Evolutionary conservation across 768 basidiomycete species (phyloP).

Genomic region (Collybia mongolica): DNA sequence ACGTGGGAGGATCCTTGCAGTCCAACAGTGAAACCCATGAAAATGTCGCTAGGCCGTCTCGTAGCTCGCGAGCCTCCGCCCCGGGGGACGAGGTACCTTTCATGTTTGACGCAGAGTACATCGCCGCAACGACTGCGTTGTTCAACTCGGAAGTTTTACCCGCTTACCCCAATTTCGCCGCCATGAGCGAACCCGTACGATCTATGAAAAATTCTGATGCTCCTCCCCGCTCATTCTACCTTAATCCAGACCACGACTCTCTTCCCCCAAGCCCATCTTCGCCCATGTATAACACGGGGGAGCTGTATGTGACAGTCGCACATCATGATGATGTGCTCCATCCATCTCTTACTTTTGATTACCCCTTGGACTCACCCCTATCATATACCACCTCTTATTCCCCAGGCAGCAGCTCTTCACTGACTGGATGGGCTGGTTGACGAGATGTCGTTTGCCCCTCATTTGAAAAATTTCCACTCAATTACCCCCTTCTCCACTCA

Average conservation of each 20-base stretch:
- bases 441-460: background rate
- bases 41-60: background rate
- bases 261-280: conserved; percentile 15
- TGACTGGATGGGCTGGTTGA: conserved; percentile 50
- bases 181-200: conserved; percentile 8
- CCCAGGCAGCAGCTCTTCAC: conserved; percentile 33
- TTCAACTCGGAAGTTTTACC: conserved; percentile 33
- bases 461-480: background rate
- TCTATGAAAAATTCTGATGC: conserved; percentile 10
- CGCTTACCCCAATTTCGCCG: conserved; percentile 29
- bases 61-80: conserved; percentile 7
- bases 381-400: conserved; percentile 22
- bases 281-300: conserved; percentile 12
- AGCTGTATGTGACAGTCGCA: conserved; percentile 8
- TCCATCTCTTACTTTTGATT: conserved; percentile 8
- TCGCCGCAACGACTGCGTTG: conserved; percentile 30
- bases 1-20: background rate
- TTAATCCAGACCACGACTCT: conserved; percentile 12
- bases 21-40: background rate
- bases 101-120: conserved; percentile 32
- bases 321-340: conserved; percentile 7
- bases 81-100: conserved; percentile 34
- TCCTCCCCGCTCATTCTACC: conserved; percentile 15
- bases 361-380: conserved; percentile 10
- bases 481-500: background rate